Conservation (phyloP, 345 rosid genomes). For the Hibiscus trionum region DNA sequence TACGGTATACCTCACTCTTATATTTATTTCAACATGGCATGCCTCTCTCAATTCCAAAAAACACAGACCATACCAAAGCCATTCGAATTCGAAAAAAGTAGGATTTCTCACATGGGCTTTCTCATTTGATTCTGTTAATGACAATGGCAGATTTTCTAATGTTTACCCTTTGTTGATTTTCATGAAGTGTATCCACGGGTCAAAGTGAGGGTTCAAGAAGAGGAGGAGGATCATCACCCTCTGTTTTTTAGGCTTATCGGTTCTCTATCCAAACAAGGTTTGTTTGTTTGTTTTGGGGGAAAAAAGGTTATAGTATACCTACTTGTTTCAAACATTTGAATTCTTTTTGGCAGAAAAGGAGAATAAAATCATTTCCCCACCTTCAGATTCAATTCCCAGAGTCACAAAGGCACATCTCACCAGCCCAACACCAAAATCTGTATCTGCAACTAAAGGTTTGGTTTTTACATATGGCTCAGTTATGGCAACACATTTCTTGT, state of each 20-base stretch:
- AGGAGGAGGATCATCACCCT: background rate
- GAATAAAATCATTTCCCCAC: constrained; percentile 14
- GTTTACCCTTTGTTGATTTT: background rate
- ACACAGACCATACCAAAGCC: background rate
- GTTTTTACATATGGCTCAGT: background rate
- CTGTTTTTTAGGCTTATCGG: constrained; percentile 12
- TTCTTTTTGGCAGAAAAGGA: constrained; percentile 16
- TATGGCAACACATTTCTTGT: background rate
- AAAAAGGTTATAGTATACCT: constrained; percentile 7
- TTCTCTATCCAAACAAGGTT: constrained; percentile 14
- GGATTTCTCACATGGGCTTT: background rate
- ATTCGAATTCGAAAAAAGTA: constrained; percentile 15
- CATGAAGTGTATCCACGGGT: constrained; percentile 29
- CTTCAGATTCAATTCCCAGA: constrained; percentile 5
- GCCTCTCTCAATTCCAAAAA: too few species aligned
- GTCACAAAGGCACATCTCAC: background rate
- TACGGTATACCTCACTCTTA: background rate
- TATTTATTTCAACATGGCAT: background rate
- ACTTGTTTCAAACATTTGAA: background rate
- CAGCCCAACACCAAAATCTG: background rate
- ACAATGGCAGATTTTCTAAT: background rate
- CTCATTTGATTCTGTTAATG: background rate
- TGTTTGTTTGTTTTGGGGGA: background rate
- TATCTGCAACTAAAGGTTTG: constrained; percentile 3
- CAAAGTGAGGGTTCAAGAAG: constrained; percentile 17